These are phyloP conservation scores for Fusarium miscanthi DNA, from an alignment of 2,329 filamentous ascomycete genomes.

Conservation along the genomic window DNA sequence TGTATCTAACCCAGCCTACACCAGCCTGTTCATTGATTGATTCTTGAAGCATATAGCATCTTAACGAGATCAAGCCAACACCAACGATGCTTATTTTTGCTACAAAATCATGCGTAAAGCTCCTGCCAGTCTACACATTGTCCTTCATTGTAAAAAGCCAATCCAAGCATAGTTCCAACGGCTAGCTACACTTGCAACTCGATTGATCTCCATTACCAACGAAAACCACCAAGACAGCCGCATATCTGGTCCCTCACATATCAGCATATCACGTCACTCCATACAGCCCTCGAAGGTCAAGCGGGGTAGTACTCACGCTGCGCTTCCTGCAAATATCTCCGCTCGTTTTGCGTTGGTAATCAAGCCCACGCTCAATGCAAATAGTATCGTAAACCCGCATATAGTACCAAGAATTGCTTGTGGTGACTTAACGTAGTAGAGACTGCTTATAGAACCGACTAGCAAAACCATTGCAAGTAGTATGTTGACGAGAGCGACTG, in stretches of 20 bases:
- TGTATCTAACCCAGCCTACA: no score
- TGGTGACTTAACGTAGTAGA: background rate
- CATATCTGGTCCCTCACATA: background rate
- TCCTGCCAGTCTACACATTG: no score
- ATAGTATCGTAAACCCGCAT: background rate
- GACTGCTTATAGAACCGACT: background rate
- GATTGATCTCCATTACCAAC: background rate
- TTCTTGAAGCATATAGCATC: no score
- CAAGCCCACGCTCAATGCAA: slow-evolving; percentile 2
- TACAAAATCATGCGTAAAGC: no score
- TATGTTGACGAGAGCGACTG: background rate
- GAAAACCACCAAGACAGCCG: slow-evolving; percentile 1
- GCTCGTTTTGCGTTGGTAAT: slow-evolving; percentile 13
- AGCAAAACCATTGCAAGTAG: background rate
- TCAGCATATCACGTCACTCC: background rate
- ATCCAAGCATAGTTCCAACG: background rate
- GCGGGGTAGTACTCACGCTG: background rate
- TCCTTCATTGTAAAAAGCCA: no score
- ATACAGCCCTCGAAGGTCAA: fast-evolving
- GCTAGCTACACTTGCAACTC: background rate
- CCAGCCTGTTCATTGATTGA: no score
- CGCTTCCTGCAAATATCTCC: slow-evolving; percentile 16
- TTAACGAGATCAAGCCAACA: no score
- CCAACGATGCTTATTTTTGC: no score
- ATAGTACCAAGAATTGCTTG: slow-evolving; percentile 10